Evolutionary conservation across 208 protist genomes (phyloP), one percentile per base, ranked within the genome.

Genomic region (Vickermania ingenoplastis): DNA sequence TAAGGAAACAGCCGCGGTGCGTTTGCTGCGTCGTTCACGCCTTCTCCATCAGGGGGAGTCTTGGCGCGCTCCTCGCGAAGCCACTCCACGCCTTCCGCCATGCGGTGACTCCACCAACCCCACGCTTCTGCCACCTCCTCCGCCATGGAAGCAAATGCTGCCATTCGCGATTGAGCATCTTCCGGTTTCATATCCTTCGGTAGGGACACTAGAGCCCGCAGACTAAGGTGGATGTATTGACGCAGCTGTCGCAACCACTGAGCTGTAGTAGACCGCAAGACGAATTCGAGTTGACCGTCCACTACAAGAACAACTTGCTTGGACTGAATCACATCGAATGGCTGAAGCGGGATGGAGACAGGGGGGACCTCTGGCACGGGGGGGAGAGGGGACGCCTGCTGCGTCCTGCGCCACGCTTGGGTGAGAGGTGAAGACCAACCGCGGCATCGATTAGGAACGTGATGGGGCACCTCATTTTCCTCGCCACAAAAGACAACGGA

Each of bases 401-500:
- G 73, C 2, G 89, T 95, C 31, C 80, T 59, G 3, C 89, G 77
- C 86, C 89, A 95, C 11, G 78, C 71, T 27, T 30, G 48, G n/a
- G 89, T 91, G 53, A 95, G 65, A 31, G 75, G 4, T 24, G 85
- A 79, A 3, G 61, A 72, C 83, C 85, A 95, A 27, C 89, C 89
- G 31, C 89, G 89, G 57, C 85, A 92, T 21, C 89, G 85, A 5
- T 29, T 28, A 29, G 85, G 69, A 1, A 68, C 45, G 31, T 60
- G 51, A 56, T 79, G 75, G 3, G 73, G 63, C 1, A 65, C 67
- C 55, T 89, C 82, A 22, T 59, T 53, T 31, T 30, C 57, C 57
- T 83, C 67, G 1, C 85, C 85, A 59, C 83, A 86, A 52, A 79
- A 69, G 27, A 91, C 69, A 31, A 92, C 52, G n/a, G 79, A 75